phyloP scores from a whole-genome alignment of 192 early-diverging fungal genomes.

The Cladochytrium replicatum region DNA sequence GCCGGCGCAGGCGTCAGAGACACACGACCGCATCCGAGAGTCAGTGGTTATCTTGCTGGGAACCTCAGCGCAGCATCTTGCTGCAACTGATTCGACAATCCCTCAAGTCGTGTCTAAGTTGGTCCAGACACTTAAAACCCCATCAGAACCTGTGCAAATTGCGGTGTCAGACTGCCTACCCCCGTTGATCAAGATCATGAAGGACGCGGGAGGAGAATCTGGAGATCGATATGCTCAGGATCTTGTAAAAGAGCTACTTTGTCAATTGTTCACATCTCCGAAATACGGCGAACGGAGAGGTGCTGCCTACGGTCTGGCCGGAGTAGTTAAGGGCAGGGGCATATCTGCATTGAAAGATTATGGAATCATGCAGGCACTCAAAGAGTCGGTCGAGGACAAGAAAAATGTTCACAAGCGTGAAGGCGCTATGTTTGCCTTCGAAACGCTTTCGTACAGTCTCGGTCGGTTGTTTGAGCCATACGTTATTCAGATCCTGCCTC shows the following conservation, averaged over 20 bases:
- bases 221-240: too few species aligned
- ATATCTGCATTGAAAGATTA: constrained; percentile 79
- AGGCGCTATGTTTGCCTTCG: constrained; percentile 90
- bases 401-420: constrained; percentile 63
- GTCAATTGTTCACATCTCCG: constrained; percentile 55
- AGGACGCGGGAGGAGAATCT: too few species aligned
- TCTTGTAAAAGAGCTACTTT: constrained; percentile 54
- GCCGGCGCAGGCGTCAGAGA: constrained; percentile 58
- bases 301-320: constrained; percentile 91
- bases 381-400: constrained; percentile 73
- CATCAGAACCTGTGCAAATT: constrained; percentile 87
- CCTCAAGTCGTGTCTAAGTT: constrained; percentile 75
- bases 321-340: constrained; percentile 84
- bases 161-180: constrained; percentile 92
- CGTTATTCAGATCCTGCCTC: constrained; percentile 87
- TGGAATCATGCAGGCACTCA: constrained; percentile 67
- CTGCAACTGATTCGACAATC: constrained; percentile 60
- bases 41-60: constrained; percentile 88
- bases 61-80: constrained; percentile 79
- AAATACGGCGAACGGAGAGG: constrained; percentile 88
- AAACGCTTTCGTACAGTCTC: constrained; percentile 72
- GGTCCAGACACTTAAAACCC: constrained; percentile 82
- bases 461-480: too few species aligned
- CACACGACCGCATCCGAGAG: constrained; percentile 82
- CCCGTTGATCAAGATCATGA: constrained; percentile 70